These are phyloP conservation scores for Amauroascus niger DNA, from an alignment of 2,329 filamentous ascomycete genomes.

Conservation along the genomic window DNA sequence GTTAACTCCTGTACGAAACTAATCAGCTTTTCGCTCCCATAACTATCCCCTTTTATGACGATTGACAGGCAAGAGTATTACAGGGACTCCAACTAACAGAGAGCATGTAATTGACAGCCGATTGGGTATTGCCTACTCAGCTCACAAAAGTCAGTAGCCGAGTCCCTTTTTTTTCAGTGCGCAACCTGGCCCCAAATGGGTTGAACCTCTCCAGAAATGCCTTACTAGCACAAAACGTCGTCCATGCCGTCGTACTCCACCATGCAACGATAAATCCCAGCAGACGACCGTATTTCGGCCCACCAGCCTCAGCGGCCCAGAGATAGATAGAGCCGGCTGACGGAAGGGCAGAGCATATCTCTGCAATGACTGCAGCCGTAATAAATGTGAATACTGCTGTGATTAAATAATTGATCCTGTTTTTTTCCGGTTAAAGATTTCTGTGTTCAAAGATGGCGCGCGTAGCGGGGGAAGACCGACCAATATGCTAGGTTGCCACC, in stretches of 20 bases:
- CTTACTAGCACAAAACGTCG: conserved; percentile 47
- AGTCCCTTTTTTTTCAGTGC: not conserved
- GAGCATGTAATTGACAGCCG: conserved; percentile 46
- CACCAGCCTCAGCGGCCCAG: conserved; percentile 52
- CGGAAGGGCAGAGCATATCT: conserved; percentile 51
- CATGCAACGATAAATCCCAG: conserved; percentile 54
- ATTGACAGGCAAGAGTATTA: not conserved
- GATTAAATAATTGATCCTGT: conserved; percentile 50
- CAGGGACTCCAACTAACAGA: too few relatives aligned
- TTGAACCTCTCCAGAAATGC: not conserved
- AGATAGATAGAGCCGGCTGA: conserved; percentile 52
- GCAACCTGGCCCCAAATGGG: not conserved
- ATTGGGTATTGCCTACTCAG: conserved; percentile 40
- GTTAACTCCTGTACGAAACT: conserved; percentile 42
- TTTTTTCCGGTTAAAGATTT: not conserved
- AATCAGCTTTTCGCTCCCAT: conserved; percentile 14
- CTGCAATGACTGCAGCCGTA: conserved; percentile 51
- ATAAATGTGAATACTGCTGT: conserved; percentile 53
- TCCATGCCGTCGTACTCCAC: conserved; percentile 56
- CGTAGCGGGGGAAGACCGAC: conserved; percentile 27
- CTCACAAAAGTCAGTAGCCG: not conserved
- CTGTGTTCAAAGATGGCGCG: not conserved
- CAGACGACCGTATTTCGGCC: conserved; percentile 46
- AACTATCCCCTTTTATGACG: not conserved
- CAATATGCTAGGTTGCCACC: conserved; percentile 54